Evolutionary conservation across 768 basidiomycete species (phyloP).

Genomic region (Boletus tylopilopsis): DNA sequence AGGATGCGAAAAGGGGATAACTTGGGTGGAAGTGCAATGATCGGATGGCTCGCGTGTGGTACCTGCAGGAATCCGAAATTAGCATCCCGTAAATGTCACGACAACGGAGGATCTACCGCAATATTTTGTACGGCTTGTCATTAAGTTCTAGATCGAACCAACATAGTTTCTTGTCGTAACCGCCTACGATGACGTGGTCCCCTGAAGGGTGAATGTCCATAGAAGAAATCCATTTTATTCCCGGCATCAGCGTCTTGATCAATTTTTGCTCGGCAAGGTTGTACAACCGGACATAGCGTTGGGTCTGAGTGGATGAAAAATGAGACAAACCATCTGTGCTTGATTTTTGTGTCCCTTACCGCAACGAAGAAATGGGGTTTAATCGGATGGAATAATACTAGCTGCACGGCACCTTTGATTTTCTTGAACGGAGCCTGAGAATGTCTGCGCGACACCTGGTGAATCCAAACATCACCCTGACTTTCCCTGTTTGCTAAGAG

Average conservation of each 20-base stretch:
- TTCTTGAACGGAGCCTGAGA: slow-evolving; percentile 99
- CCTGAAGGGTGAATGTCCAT: slow-evolving; percentile 96
- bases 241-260: slow-evolving; percentile 90
- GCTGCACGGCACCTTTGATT: slow-evolving; percentile 85
- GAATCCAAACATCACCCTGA: slow-evolving; percentile 90
- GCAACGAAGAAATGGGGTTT: slow-evolving; percentile 98
- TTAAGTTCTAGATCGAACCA: slow-evolving; percentile 99
- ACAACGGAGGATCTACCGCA: slow-evolving; percentile 53
- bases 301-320: slow-evolving; percentile 56
- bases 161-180: slow-evolving; percentile 95
- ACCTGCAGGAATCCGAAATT: slow-evolving; percentile 44
- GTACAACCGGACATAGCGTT: slow-evolving; percentile 93
- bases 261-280: slow-evolving; percentile 92
- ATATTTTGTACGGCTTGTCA: slow-evolving; percentile 94
- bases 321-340: slow-evolving; percentile 11
- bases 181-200: slow-evolving; percentile 95
- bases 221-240: slow-evolving; percentile 94
- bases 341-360: slow-evolving; percentile 51
- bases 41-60: slow-evolving; percentile 91
- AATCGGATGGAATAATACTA: slow-evolving; percentile 89
- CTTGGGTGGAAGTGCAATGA: slow-evolving; percentile 90
- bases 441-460: slow-evolving; percentile 89
- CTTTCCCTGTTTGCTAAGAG: slow-evolving; percentile 56
- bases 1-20: slow-evolving; percentile 94
- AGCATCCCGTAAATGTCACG: slow-evolving; percentile 5